Conservation (phyloP, 352 stramenopile species). For the Globisporangium takayamanum region DNA sequence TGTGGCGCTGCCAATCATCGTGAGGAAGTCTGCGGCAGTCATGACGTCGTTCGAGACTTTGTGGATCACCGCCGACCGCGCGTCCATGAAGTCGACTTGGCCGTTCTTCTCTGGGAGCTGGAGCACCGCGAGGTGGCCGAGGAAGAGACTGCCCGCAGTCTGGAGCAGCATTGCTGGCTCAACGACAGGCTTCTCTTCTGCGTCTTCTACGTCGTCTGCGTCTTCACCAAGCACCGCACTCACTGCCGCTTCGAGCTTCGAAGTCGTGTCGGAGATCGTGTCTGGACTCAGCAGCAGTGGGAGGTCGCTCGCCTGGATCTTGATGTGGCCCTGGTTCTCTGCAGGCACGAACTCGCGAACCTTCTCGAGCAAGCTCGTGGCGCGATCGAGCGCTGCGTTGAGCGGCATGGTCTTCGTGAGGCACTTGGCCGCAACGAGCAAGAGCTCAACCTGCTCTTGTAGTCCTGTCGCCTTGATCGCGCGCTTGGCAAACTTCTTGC, state of each 20-base stretch:
- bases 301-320: conserved; percentile 32
- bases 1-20: conserved; percentile 35
- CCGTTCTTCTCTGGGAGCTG: too few relatives aligned
- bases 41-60: conserved; percentile 61
- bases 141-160: conserved; percentile 43
- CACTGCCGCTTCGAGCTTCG: conserved; percentile 21
- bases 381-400: conserved; percentile 40
- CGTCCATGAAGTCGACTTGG: conserved; percentile 64
- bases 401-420: conserved; percentile 35
- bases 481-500: conserved; percentile 49
- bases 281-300: conserved; percentile 23
- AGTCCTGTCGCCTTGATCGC: conserved; percentile 38
- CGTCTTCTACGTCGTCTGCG: conserved; percentile 10
- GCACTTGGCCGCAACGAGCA: conserved; percentile 55
- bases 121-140: conserved; percentile 48
- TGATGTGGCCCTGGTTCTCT: conserved; percentile 52
- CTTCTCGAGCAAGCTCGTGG: conserved; percentile 28
- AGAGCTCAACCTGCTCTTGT: conserved; percentile 52
- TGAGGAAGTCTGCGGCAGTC: conserved; percentile 49
- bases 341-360: conserved; percentile 34
- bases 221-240: conserved; percentile 34
- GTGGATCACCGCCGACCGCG: conserved; percentile 54
- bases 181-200: conserved; percentile 21
- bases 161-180: conserved; percentile 30
- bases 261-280: conserved; percentile 7